phyloP scores from a whole-genome alignment of 139 green algal genomes.

The Choricystis sp. region DNA sequence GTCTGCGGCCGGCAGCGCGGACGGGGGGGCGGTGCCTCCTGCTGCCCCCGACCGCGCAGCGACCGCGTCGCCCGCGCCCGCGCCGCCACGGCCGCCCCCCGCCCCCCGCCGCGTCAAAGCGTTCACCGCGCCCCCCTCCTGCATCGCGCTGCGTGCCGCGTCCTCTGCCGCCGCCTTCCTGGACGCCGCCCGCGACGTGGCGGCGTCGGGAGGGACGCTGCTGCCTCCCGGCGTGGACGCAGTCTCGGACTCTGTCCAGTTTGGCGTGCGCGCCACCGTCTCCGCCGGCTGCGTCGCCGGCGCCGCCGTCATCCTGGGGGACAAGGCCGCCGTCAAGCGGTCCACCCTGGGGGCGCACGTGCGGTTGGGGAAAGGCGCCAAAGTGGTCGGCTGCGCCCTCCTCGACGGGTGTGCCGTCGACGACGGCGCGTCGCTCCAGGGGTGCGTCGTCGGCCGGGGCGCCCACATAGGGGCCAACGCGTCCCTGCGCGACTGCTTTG shows the following conservation, averaged over 20 bases:
- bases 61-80: no score
- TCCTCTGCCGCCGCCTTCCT: background rate
- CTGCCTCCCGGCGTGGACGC: background rate
- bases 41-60: no score
- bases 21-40: no score
- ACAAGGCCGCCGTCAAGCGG: slow-evolving; percentile 1
- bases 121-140: background rate
- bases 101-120: no score
- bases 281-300: background rate
- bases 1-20: no score
- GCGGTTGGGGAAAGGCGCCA: slow-evolving; percentile 2
- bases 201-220: background rate
- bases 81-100: no score
- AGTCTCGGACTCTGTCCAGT: no score
- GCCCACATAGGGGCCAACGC: background rate
- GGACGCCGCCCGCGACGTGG: background rate
- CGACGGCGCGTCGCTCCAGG: slow-evolving; percentile 3
- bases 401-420: slow-evolving; percentile 11
- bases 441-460: background rate
- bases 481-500: background rate
- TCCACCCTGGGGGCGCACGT: slow-evolving; percentile 2
- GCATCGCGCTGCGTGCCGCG: background rate
- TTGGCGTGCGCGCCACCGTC: no score
- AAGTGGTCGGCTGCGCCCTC: slow-evolving; percentile 6
- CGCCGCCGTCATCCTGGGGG: background rate